Evolutionary conservation across 495 filamentous ascomycete species (phyloP).

Genomic region (Xylaria palmicola): DNA sequence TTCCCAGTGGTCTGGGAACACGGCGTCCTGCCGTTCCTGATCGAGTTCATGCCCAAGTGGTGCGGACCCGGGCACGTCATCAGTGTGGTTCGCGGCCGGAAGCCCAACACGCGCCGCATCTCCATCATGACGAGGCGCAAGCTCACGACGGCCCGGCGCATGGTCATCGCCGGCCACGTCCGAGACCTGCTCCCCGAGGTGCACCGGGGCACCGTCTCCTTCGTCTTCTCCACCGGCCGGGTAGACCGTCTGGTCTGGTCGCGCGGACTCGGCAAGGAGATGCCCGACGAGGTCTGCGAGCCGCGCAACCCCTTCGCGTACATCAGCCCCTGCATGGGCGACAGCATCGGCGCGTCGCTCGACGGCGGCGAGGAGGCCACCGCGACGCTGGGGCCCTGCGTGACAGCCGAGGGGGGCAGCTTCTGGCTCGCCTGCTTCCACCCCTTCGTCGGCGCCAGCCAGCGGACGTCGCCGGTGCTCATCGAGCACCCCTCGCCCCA

Average conservation of each 20-base stretch:
- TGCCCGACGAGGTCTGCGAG: conserved; percentile 29
- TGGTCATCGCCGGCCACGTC: conserved; percentile 30
- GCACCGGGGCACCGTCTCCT: conserved; percentile 19
- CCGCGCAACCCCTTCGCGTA: conserved; percentile 34
- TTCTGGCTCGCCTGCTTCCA: conserved; percentile 34
- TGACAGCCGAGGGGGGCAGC: conserved; percentile 20
- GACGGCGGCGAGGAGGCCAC: conserved; percentile 27
- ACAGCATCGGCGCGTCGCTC: conserved; percentile 28
- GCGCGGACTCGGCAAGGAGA: conserved; percentile 23
- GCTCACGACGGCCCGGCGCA: conserved; percentile 24
- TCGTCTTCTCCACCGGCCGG: conserved; percentile 26
- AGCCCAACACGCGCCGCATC: conserved; percentile 25
- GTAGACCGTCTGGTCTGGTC: conserved; percentile 31
- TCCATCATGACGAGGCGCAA: conserved; percentile 26
- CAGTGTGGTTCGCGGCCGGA: conserved; percentile 29
- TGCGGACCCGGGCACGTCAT: conserved; percentile 33
- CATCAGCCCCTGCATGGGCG: conserved; percentile 29
- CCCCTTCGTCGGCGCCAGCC: conserved; percentile 27
- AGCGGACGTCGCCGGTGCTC: conserved; percentile 12
- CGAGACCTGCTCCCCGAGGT: conserved; percentile 27
- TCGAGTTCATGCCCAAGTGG: conserved; percentile 34
- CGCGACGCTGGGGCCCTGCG: conserved; percentile 28
- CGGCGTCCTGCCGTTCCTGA: conserved; percentile 30
- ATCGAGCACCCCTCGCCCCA: conserved; percentile 31
- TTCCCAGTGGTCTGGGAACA: conserved; percentile 35